Evolutionary conservation across 1,284 basidiomycete species (phyloP), one percentile per base, ranked within the genome.

Genomic region (Neotropicomus parvogracilis): DNA sequence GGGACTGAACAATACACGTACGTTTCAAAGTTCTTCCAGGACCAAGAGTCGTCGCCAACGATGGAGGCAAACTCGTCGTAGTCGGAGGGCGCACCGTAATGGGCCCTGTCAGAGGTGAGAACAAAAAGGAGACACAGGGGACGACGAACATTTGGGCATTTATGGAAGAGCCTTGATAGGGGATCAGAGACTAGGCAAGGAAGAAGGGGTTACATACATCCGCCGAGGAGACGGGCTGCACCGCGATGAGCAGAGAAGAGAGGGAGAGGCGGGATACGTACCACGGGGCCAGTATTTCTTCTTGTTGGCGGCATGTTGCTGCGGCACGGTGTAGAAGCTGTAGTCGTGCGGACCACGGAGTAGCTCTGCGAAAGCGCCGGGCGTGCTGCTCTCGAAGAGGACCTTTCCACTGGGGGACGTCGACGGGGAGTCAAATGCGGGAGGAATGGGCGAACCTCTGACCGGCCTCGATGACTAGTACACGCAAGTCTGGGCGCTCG

Each of bases 31-130:
- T 79, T 73, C 37, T 74, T 66, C 75, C 80, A 86, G 14, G 78
- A 68, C 84, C 85, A 88, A 12, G 74, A 71, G 10, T 77, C 76
- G 48, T 83, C 78, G n/a, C 73, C 75, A 16, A 70, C 70, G 27
- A 78, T 70, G n/a, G 66, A 55, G 0, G 77, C 81, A 77, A 83
- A 86, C 60, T 86, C 77, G 55, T 86, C 81, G 53, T 79, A 87
- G 57, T 88, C 85, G 1, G 77, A 77, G 1, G 85, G 82, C 6
- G 80, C 74, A 16, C 83, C 81, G 35, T 78, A 78, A 16, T 87
- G 85, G 44, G 79, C 83, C 67, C 84, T 87, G 3, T 21, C 10
- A 7, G 21, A 16, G 42, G 24, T 57, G 33, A 50, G 54, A 24
- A 34, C 34, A 19, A 6, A 12, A 21, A 10, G 21, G 9, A 39